A percentile compares a stretch with the other conserved stretches of the same genome.
phyloP scores from a whole-genome alignment of 2,329 filamentous ascomycete genomes.

The Ascosphaera pollenicola region DNA sequence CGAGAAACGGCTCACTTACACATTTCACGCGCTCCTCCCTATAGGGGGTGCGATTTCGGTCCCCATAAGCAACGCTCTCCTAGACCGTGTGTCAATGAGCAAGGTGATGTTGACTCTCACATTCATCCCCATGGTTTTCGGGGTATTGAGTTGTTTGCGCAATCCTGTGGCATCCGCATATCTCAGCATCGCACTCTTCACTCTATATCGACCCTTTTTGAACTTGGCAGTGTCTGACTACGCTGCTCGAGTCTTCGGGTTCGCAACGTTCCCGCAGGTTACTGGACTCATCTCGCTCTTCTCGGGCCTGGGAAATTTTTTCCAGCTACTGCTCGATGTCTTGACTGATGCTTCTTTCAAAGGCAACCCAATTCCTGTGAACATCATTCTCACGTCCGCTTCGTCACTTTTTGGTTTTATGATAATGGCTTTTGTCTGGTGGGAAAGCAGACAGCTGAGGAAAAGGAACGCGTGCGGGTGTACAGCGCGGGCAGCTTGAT shows the following conservation, averaged over 20 bases:
- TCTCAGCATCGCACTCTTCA: slow-evolving; percentile 59
- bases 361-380: slow-evolving; percentile 57
- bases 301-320: slow-evolving; percentile 63
- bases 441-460: slow-evolving; percentile 14
- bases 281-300: slow-evolving; percentile 80
- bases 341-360: slow-evolving; percentile 50
- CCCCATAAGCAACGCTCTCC: slow-evolving; percentile 60
- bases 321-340: slow-evolving; percentile 57
- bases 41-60: slow-evolving; percentile 61
- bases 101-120: slow-evolving; percentile 51
- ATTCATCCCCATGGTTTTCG: slow-evolving; percentile 47
- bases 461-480: no score
- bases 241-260: slow-evolving; percentile 77
- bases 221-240: slow-evolving; percentile 85
- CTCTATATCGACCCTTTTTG: slow-evolving; percentile 70
- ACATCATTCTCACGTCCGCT: slow-evolving; percentile 40
- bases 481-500: no score
- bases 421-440: slow-evolving; percentile 44
- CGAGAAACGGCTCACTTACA: slow-evolving; percentile 52
- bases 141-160: slow-evolving; percentile 53
- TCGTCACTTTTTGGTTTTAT: slow-evolving; percentile 42
- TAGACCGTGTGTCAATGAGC: slow-evolving; percentile 56
- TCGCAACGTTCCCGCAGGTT: slow-evolving; percentile 74
- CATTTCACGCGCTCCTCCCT: slow-evolving; percentile 67
- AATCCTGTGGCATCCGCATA: slow-evolving; percentile 45